phyloP scores from a whole-genome alignment of 1,284 basidiomycete species.

The Spongispora temasekensis region DNA sequence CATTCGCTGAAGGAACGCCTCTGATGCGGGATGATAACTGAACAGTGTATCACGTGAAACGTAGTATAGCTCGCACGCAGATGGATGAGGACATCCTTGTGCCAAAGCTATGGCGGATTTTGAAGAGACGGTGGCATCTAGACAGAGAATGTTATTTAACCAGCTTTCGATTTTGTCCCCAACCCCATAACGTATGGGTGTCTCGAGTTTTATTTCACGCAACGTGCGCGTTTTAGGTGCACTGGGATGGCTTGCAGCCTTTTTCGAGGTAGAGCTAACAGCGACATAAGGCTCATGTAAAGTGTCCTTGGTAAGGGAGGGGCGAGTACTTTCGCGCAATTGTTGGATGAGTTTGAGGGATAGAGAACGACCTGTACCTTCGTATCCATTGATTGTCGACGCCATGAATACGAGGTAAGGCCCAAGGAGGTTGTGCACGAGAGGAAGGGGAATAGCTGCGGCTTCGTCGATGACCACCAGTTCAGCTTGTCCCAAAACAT shows the following conservation, averaged over 20 bases:
- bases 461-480: constrained; percentile 98
- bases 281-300: constrained; percentile 48
- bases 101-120: constrained; percentile 47
- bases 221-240: constrained; percentile 75
- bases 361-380: constrained; percentile 96
- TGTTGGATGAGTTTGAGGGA: constrained; percentile 98
- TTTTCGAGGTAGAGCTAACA: constrained; percentile 48
- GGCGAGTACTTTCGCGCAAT: constrained; percentile 85
- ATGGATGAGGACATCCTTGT: constrained; percentile 91
- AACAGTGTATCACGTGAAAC: constrained; percentile 97
- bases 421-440: constrained; percentile 93
- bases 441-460: constrained; percentile 94
- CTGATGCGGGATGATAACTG: constrained; percentile 95
- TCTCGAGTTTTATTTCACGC: constrained; percentile 93
- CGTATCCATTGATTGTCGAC: constrained; percentile 99
- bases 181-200: constrained; percentile 90
- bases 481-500: constrained; percentile 97
- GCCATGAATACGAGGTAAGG: constrained; percentile 99
- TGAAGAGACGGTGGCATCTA: constrained; percentile 83
- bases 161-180: constrained; percentile 94
- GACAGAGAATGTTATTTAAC: constrained; percentile 90
- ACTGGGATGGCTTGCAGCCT: constrained; percentile 43
- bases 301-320: constrained; percentile 62
- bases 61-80: constrained; percentile 92
- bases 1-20: constrained; percentile 97